Evolutionary conservation across 2,329 filamentous ascomycete species (phyloP), one percentile per base, ranked within the genome.

Genomic region (Trichoderma atroviride): DNA sequence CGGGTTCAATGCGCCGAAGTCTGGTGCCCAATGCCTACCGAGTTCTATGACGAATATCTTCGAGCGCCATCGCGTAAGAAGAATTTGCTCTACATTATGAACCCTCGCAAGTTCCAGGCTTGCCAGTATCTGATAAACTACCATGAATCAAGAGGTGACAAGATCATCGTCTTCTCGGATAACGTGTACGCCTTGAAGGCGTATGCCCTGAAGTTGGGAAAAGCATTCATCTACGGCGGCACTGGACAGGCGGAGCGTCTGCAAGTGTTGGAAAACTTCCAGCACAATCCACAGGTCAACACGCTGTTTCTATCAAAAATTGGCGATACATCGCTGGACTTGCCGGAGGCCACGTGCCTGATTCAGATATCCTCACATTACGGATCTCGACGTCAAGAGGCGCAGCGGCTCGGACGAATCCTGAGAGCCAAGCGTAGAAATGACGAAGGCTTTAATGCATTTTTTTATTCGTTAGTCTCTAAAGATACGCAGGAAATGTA

Each of bases 401-500:
- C 96, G 0, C 96, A 98, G 78, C 89, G 96, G 2, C 85, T 98
- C 0, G 96, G 96, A 4, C 91, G 96, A 63, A 98, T 99, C 75
- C 87, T 99, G 3, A 88, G 96, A 81, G 96, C 96, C 16, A 99
- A 99, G 82, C 89, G 96, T 22, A 88, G 96, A 78, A 98, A 97
- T 75, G 96, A 99, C 74, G 96, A 98, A 79, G 96, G 96, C 9
- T 99, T 99, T 81, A 99, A 99, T 77, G 96, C 96, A 0, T 99
- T 98, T 80, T 99, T 99, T 83, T 99, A 99, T 82, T 97, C 93
- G 0, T 87, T 99, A 0, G 96, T 99, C 4, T 97, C 93, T 6
- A 98, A 98, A 79, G 96, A 99, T 78, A 99, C 96, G 0, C 91
- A 94, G 71, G 96, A 99, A 79, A 98, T 99, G 95, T 96, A 90